Percentiles rank a stretch among this genome's conserved stretches.
phyloP scores from a whole-genome alignment of 1,139 yeast genomes.

The Taiozyma sp. region DNA sequence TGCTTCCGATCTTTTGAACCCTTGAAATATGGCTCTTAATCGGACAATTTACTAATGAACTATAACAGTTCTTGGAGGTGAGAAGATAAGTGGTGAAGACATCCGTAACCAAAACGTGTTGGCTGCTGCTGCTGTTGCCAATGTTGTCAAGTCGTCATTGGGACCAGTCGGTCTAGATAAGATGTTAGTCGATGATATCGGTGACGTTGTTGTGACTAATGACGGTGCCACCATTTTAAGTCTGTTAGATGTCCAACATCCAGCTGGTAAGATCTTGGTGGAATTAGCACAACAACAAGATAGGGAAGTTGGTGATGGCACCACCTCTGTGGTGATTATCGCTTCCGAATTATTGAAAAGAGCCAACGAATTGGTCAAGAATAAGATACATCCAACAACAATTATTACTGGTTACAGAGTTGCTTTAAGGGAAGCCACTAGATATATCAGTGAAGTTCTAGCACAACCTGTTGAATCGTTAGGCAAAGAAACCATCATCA shows the following conservation, averaged over 20 bases:
- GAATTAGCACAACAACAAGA: slow-evolving; percentile 99
- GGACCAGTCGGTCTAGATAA: slow-evolving; percentile 99
- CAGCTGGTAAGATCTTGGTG: slow-evolving; percentile 95
- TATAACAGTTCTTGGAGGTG: slow-evolving; percentile 74
- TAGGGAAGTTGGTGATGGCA: slow-evolving; percentile 98
- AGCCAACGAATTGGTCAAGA: slow-evolving; percentile 90
- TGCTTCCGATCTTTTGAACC: not conserved
- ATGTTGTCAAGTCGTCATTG: slow-evolving; percentile 91
- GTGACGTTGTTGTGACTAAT: slow-evolving; percentile 97
- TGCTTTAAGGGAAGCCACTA: slow-evolving; percentile 87
- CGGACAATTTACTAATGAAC: slow-evolving; percentile 8
- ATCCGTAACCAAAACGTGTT: slow-evolving; percentile 93
- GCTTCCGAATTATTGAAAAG: slow-evolving; percentile 90
- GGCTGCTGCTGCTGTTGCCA: slow-evolving; percentile 96
- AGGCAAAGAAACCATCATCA: slow-evolving; percentile 77
- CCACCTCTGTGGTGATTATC: slow-evolving; percentile 92
- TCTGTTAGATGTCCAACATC: slow-evolving; percentile 93
- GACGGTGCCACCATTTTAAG: slow-evolving; percentile 97
- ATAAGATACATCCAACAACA: slow-evolving; percentile 95
- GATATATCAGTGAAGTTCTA: slow-evolving; percentile 81
- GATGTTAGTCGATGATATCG: slow-evolving; percentile 98
- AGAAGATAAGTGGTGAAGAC: slow-evolving; percentile 93
- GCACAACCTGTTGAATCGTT: slow-evolving; percentile 75
- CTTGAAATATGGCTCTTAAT: not conserved
- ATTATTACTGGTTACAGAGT: slow-evolving; percentile 94